Evolutionary conservation across 164 flowering plant genomes (phyloP).

Genomic region (Piper betle): DNA sequence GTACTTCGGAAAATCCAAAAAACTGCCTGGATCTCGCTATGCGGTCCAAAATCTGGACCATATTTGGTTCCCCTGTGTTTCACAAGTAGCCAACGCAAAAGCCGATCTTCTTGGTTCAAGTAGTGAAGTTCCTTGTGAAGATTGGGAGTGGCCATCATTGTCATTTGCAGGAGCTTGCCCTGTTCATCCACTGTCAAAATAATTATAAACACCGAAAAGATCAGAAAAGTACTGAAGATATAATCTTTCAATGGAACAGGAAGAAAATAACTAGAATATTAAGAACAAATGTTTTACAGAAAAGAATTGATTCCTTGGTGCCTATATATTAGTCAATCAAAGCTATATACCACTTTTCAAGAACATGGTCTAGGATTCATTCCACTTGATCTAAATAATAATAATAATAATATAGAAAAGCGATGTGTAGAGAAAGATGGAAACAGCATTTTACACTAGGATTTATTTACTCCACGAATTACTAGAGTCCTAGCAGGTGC

Average conservation of each 20-base stretch:
- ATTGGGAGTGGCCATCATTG: slow-evolving; percentile 90
- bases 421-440: too few species aligned
- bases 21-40: slow-evolving; percentile 20
- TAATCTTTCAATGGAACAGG: too few species aligned
- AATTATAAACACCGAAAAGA: neutral
- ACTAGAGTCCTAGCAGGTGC: too few species aligned
- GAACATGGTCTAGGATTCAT: too few species aligned
- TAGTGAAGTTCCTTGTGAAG: slow-evolving; percentile 77
- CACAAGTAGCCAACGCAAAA: slow-evolving; percentile 85
- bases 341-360: too few species aligned
- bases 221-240: neutral
- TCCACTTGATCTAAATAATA: too few species aligned
- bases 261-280: neutral
- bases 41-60: slow-evolving; percentile 27
- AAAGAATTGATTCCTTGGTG: neutral
- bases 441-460: too few species aligned
- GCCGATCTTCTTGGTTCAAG: slow-evolving; percentile 80
- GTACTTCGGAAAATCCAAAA: slow-evolving; percentile 9
- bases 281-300: neutral
- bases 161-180: slow-evolving; percentile 88
- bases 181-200: slow-evolving; percentile 9
- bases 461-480: too few species aligned
- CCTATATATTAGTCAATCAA: too few species aligned
- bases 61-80: slow-evolving; percentile 50
- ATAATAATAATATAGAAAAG: too few species aligned